These are phyloP conservation scores for Pestalotiopsis sp. DNA, from an alignment of 2,329 filamentous ascomycete species.

Conservation along the genomic window DNA sequence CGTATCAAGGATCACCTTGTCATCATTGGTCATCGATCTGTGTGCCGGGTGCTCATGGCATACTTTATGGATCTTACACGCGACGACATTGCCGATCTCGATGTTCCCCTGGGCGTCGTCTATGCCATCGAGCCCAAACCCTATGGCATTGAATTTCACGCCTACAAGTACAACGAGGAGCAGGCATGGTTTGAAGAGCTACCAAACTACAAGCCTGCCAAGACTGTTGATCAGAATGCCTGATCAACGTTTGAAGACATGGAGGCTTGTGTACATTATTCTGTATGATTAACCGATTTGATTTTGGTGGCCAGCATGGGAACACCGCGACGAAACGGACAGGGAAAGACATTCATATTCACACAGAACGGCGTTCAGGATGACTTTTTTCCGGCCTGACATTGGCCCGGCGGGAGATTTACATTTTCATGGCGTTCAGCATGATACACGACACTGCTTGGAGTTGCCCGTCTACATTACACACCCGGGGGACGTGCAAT, in stretches of 20 bases:
- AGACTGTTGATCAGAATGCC: constrained; percentile 11
- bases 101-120: constrained; percentile 90
- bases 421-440: not conserved
- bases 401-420: not conserved
- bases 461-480: not conserved
- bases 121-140: constrained; percentile 97
- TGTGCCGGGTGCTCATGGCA: constrained; percentile 88
- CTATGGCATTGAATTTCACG: constrained; percentile 96
- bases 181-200: constrained; percentile 82
- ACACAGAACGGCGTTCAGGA: not conserved
- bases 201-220: constrained; percentile 75
- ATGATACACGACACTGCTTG: not conserved
- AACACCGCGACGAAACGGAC: not conserved
- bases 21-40: constrained; percentile 88
- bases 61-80: constrained; percentile 94
- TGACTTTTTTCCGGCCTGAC: not conserved
- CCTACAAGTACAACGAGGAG: constrained; percentile 84
- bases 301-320: not conserved
- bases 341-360: not conserved
- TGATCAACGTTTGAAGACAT: not conserved
- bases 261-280: not conserved
- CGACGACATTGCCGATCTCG: constrained; percentile 90
- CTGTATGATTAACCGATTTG: not conserved
- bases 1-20: constrained; percentile 95
- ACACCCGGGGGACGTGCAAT: not conserved